A percentile compares a stretch with the other conserved stretches of the same genome.
Conservation (phyloP, 1,284 basidiomycete species). For the Apiotrichum porosum region DNA sequence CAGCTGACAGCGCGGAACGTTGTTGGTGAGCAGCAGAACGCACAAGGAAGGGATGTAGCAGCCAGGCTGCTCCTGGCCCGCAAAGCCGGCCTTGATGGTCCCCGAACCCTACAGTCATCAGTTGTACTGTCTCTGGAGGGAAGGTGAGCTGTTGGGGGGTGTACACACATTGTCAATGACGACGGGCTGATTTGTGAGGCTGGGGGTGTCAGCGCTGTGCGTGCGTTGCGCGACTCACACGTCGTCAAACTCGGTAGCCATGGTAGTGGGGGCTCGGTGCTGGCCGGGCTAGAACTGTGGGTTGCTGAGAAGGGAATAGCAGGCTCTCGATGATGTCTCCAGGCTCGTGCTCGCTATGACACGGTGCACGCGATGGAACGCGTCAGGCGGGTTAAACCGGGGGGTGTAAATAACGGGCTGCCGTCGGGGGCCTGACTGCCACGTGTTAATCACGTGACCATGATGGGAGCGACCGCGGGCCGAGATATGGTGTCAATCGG, state of each 20-base stretch:
- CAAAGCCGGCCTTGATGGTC: slow-evolving; percentile 95
- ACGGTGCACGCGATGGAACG: too few species aligned
- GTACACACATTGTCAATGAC: slow-evolving; percentile 88
- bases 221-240: slow-evolving; percentile 26
- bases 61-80: slow-evolving; percentile 94
- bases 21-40: slow-evolving; percentile 49
- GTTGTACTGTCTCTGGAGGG: not conserved
- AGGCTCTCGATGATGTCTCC: too few species aligned
- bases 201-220: slow-evolving; percentile 10
- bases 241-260: slow-evolving; percentile 47
- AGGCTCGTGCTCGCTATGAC: too few species aligned
- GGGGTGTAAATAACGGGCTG: too few species aligned
- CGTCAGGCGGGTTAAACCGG: too few species aligned
- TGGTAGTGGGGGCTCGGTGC: slow-evolving; percentile 8
- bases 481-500: too few species aligned
- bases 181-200: slow-evolving; percentile 53
- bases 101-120: slow-evolving; percentile 71
- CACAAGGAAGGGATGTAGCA: slow-evolving; percentile 98
- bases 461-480: too few species aligned
- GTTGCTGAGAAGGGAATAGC: too few species aligned
- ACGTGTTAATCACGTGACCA: too few species aligned
- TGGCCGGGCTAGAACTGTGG: too few species aligned
- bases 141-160: not conserved
- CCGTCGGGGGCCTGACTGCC: too few species aligned
- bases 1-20: not conserved